Evolutionary conservation across 208 protist genomes (phyloP).

Genomic region (Endotrypanum monterogeii): DNA sequence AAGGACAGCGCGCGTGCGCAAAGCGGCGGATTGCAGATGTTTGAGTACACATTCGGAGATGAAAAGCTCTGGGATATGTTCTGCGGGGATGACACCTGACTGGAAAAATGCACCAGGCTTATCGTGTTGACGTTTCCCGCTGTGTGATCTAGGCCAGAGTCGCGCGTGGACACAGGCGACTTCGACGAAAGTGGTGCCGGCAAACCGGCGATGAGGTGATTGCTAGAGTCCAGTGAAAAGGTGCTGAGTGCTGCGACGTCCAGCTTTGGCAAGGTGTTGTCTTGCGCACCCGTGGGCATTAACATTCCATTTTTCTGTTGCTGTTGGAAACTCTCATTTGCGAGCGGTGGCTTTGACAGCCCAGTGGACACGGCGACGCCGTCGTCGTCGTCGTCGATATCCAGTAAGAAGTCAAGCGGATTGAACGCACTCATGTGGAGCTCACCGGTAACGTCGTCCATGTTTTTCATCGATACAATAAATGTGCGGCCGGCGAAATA

Average conservation of each 20-base stretch:
- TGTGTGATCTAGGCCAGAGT: slow-evolving; percentile 4
- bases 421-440: slow-evolving; percentile 21
- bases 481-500: not conserved
- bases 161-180: slow-evolving; percentile 21
- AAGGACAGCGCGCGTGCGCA: slow-evolving; percentile 54
- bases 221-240: not conserved
- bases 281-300: not conserved
- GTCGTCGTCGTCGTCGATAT: slow-evolving; percentile 31
- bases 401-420: slow-evolving; percentile 23
- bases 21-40: slow-evolving; percentile 40
- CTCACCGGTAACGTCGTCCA: slow-evolving; percentile 22
- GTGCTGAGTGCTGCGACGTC: slow-evolving; percentile 23
- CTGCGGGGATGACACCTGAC: slow-evolving; percentile 23
- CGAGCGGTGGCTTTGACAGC: not conserved
- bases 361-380: slow-evolving; percentile 12
- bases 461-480: slow-evolving; percentile 15
- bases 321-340: not conserved
- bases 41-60: slow-evolving; percentile 52
- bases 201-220: not conserved
- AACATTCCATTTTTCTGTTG: not conserved
- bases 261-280: slow-evolving; percentile 18
- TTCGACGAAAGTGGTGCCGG: not conserved
- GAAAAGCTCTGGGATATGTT: slow-evolving; percentile 19
- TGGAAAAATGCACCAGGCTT: not conserved
- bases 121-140: not conserved